Conservation (phyloP, 805 yeast species). For the Danielozyma ontarioensis region DNA sequence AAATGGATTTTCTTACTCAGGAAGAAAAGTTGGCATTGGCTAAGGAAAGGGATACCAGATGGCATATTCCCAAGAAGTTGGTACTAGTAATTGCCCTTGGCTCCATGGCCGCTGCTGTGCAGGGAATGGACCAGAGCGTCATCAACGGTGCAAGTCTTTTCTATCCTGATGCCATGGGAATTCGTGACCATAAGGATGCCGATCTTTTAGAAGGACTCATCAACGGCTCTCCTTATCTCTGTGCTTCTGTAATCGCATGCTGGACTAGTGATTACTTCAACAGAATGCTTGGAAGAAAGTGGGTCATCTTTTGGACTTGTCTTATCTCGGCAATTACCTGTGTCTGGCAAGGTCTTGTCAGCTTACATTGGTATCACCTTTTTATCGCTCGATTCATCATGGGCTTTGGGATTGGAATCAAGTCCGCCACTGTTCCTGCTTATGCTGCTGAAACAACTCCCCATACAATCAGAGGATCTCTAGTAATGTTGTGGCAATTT, state of each 20-base stretch:
- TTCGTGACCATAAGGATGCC: slow-evolving; percentile 36
- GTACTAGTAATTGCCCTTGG: slow-evolving; percentile 52
- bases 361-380: slow-evolving; percentile 52
- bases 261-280: slow-evolving; percentile 57
- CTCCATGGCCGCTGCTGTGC: slow-evolving; percentile 67
- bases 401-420: slow-evolving; percentile 64
- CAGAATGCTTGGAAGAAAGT: slow-evolving; percentile 50
- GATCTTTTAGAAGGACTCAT: slow-evolving; percentile 58
- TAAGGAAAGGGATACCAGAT: slow-evolving; percentile 9
- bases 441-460: slow-evolving; percentile 62
- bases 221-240: slow-evolving; percentile 62
- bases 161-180: slow-evolving; percentile 52
- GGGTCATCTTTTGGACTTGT: slow-evolving; percentile 58
- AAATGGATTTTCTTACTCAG: background rate
- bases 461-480: slow-evolving; percentile 54
- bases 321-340: slow-evolving; percentile 54
- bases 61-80: slow-evolving; percentile 45
- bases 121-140: slow-evolving; percentile 74
- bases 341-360: slow-evolving; percentile 64
- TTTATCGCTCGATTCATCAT: slow-evolving; percentile 54
- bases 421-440: slow-evolving; percentile 65
- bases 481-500: slow-evolving; percentile 69
- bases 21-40: background rate
- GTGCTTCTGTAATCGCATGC: slow-evolving; percentile 53
- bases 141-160: slow-evolving; percentile 62